A percentile compares a stretch with the other conserved stretches of the same genome.
Conservation (phyloP, 1,284 basidiomycete genomes). For the Fomitopsis pinicola region DNA sequence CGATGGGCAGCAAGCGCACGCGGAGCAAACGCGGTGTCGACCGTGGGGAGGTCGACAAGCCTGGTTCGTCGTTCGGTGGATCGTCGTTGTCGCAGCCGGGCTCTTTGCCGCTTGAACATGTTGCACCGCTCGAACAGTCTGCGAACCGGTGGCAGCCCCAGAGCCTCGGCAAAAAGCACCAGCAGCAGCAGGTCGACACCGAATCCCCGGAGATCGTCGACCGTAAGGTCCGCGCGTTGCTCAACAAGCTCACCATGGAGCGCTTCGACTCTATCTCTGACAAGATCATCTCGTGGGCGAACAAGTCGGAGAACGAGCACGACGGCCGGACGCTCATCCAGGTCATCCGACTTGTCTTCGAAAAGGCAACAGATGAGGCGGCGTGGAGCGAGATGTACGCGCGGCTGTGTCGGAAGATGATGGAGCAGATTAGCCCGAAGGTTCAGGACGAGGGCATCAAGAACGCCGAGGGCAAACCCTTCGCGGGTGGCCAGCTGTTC, state of each 20-base stretch:
- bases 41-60: constrained; percentile 9
- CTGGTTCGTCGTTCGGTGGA: constrained; percentile 14
- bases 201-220: constrained; percentile 84
- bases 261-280: constrained; percentile 88
- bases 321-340: constrained; percentile 90
- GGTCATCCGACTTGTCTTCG: constrained; percentile 94
- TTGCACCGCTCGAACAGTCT: constrained; percentile 73
- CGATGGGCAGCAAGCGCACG: constrained; percentile 54
- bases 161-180: constrained; percentile 30
- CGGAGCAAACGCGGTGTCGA: constrained; percentile 50
- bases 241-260: constrained; percentile 98
- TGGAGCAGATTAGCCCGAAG: constrained; percentile 64
- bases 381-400: constrained; percentile 95
- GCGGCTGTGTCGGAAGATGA: constrained; percentile 87
- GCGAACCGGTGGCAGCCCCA: constrained; percentile 78
- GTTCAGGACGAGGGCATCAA: constrained; percentile 88
- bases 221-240: constrained; percentile 88
- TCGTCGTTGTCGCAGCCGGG: constrained; percentile 16
- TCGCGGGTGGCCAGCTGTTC: constrained; percentile 86
- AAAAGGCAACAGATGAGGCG: constrained; percentile 87
- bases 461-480: constrained; percentile 76
- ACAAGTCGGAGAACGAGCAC: constrained; percentile 89
- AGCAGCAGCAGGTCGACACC: constrained; percentile 42
- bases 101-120: constrained; percentile 42
- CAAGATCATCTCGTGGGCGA: constrained; percentile 68